Conservation (phyloP, 2,329 filamentous ascomycete genomes). For the Chaetomiaceae sp. region DNA sequence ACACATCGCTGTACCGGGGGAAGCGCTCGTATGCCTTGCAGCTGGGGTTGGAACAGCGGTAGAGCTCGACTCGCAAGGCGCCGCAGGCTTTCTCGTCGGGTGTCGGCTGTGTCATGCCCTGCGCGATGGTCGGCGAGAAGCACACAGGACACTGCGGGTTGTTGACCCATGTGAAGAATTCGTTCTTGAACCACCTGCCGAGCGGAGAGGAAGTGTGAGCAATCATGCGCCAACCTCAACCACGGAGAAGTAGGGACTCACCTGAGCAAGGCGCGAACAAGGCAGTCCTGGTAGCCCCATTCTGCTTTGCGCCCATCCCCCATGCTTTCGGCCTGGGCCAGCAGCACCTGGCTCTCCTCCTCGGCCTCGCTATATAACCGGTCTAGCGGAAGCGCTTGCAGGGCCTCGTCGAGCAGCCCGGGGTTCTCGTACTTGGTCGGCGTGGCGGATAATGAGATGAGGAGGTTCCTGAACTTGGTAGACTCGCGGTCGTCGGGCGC, state of each 20-base stretch:
- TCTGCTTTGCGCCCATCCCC: conserved; percentile 73
- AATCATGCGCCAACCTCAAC: not conserved
- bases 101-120: conserved; percentile 78
- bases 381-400: conserved; percentile 81
- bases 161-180: conserved; percentile 96
- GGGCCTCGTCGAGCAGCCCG: conserved; percentile 84
- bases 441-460: conserved; percentile 80
- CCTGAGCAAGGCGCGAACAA: conserved; percentile 81
- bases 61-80: conserved; percentile 82
- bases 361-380: conserved; percentile 91
- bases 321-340: conserved; percentile 83
- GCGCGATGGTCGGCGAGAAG: conserved; percentile 73
- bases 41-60: conserved; percentile 71
- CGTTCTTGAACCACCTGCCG: conserved; percentile 84
- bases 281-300: conserved; percentile 98
- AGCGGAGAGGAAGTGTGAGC: conserved; percentile 14
- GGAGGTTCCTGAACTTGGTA: conserved; percentile 73
- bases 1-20: conserved; percentile 91
- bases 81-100: conserved; percentile 87
- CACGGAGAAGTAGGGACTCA: conserved; percentile 31
- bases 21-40: conserved; percentile 85
- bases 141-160: conserved; percentile 85
- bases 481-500: conserved; percentile 59
- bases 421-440: conserved; percentile 96
- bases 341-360: conserved; percentile 83